Percentiles rank a stretch among this genome's conserved stretches.
Conservation (phyloP, 2,329 filamentous ascomycete species). For the Colletotrichum higginsianum region DNA sequence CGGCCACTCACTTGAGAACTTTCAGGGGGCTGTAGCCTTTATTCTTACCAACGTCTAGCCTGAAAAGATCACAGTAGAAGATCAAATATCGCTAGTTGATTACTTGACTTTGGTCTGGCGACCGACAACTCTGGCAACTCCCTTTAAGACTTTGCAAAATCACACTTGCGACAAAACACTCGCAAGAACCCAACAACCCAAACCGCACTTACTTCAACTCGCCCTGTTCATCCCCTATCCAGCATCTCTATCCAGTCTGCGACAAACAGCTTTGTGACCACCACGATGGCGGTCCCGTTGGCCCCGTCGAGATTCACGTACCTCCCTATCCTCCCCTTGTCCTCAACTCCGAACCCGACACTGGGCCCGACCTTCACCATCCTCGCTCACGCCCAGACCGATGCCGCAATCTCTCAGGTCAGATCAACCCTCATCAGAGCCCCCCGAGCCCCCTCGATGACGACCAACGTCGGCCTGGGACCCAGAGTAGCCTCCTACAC, state of each 20-base stretch:
- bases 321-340: not conserved
- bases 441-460: not conserved
- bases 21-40: not conserved
- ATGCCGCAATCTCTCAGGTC: not conserved
- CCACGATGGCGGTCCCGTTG: not conserved
- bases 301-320: not conserved
- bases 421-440: not conserved
- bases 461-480: not conserved
- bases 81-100: not conserved
- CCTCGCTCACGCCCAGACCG: not conserved
- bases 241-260: not conserved
- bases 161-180: not conserved
- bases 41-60: not conserved
- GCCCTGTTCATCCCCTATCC: no score
- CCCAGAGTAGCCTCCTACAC: not conserved
- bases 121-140: not conserved
- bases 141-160: no score
- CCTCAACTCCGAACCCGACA: not conserved
- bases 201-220: not conserved
- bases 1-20: not conserved
- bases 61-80: not conserved
- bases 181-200: not conserved
- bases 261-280: not conserved
- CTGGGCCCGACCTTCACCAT: not conserved
- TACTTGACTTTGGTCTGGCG: not conserved